Evolutionary conservation across 257 asterid genomes (phyloP).

Genomic region (Solanum bukasovii): DNA sequence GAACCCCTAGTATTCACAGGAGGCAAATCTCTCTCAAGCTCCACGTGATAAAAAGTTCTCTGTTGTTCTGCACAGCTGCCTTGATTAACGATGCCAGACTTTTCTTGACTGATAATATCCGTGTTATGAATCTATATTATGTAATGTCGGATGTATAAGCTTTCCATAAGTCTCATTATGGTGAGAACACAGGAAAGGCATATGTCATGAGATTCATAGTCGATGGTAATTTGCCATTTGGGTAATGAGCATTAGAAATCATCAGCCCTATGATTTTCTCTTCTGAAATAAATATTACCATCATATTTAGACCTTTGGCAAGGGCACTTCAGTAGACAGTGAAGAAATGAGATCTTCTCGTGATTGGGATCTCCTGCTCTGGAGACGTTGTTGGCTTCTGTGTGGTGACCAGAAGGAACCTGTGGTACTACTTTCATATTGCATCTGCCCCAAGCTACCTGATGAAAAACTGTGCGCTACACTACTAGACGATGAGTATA

Average conservation of each 20-base stretch:
- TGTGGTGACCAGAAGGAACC: slow-evolving; percentile 38
- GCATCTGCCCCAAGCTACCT: slow-evolving; percentile 45
- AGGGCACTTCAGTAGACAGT: slow-evolving; percentile 40
- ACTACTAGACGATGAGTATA: slow-evolving; percentile 66
- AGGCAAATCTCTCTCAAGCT: neutral
- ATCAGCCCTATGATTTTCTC: neutral
- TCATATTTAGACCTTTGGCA: slow-evolving; percentile 31
- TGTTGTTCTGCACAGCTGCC: neutral
- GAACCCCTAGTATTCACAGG: neutral
- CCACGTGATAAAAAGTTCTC: neutral
- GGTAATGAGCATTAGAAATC: neutral
- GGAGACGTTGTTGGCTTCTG: slow-evolving; percentile 31
- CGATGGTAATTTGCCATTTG: neutral
- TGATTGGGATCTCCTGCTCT: slow-evolving; percentile 66
- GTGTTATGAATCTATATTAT: neutral
- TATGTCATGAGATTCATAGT: neutral
- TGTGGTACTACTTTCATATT: slow-evolving; percentile 19
- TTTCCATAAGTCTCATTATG: neutral
- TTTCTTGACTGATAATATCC: neutral
- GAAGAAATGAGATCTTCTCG: slow-evolving; percentile 84
- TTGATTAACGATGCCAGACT: neutral
- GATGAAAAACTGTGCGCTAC: slow-evolving; percentile 81
- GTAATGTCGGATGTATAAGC: neutral
- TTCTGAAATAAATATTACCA: neutral
- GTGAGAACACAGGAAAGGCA: neutral